Evolutionary conservation across 148 eudicot species (phyloP), one percentile per base, ranked within the genome.

Genomic region (Limonium bicolor): DNA sequence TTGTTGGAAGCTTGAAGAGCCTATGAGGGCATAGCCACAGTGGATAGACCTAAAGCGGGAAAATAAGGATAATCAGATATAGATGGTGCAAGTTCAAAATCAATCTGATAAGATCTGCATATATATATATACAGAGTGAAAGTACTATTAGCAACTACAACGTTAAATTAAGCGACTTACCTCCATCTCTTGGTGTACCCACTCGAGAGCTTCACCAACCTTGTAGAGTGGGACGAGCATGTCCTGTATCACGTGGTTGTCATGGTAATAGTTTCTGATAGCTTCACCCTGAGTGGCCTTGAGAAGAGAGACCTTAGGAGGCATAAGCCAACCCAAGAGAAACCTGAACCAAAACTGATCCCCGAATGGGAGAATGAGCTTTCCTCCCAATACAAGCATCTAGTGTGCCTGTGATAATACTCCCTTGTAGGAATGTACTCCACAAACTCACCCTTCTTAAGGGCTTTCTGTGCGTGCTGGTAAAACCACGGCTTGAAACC

Each of bases 351-450:
- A 43, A 25, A 43, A 25, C 31, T 43, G 48, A 31, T 43, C 48
- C 24, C 48, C 48, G 19, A 43, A 43, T 6, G 48, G 48, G 15
- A 43, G 20, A 31, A 43, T 43, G 29, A 43, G 48, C 31, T 43
- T 43, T 31, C 48, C 48, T 43, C 48, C 48, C 48, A 43, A n/a
- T 43, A 43, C 48, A 43, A 25, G 15, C 30, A 43, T 31, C 48
- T 43, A 1, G 48, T 43, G 48, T 43, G 48, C 27, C 48, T 43
- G 29, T 43, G 48, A 31, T 43, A 43, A 31, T 43, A 43, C 31
- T 43, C 48, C 48, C 48, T 43, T 4, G 48, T 43, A 24, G 48
- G 48, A 43, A 43, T 43, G 48, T 43, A 43, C 30, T 43, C 48
- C 10, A 43, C 48, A 6, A 43, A 43, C 28, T 43, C 48, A 25